These are phyloP conservation scores for Geotrichum cucujoidarum DNA, from an alignment of 1,139 yeast species.

Conservation along the genomic window DNA sequence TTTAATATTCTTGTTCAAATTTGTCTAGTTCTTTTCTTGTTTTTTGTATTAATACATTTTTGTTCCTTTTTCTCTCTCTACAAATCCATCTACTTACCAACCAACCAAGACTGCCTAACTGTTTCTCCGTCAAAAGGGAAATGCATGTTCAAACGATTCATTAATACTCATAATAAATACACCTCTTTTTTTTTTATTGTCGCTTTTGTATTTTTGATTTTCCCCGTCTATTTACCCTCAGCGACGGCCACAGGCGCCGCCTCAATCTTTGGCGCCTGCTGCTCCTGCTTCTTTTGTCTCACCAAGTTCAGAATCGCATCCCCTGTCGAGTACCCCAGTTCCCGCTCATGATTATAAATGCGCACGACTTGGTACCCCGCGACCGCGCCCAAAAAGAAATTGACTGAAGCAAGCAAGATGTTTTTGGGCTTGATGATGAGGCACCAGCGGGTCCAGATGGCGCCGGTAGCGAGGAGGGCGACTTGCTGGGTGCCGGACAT, in stretches of 20 bases:
- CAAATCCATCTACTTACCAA: too few species aligned
- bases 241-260: conserved; percentile 6
- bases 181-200: not conserved
- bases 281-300: conserved; percentile 40
- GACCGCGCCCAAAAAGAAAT: conserved; percentile 86
- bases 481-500: conserved; percentile 88
- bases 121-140: too few species aligned
- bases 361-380: conserved; percentile 81
- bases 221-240: not conserved
- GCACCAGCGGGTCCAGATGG: conserved; percentile 98
- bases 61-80: too few species aligned
- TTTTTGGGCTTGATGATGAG: conserved; percentile 88
- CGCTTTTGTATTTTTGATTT: not conserved
- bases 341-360: conserved; percentile 58
- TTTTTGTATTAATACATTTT: too few species aligned
- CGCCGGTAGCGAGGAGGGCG: conserved; percentile 87
- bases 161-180: too few species aligned
- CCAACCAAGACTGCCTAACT: too few species aligned
- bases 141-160: too few species aligned
- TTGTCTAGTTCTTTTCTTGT: too few species aligned
- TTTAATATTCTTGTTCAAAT: too few species aligned
- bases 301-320: conserved; percentile 57
- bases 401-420: conserved; percentile 81
- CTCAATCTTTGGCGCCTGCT: conserved; percentile 7
- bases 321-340: conserved; percentile 46